Conservation (phyloP, 139 green algal species). For the Coelastrella sp. region DNA sequence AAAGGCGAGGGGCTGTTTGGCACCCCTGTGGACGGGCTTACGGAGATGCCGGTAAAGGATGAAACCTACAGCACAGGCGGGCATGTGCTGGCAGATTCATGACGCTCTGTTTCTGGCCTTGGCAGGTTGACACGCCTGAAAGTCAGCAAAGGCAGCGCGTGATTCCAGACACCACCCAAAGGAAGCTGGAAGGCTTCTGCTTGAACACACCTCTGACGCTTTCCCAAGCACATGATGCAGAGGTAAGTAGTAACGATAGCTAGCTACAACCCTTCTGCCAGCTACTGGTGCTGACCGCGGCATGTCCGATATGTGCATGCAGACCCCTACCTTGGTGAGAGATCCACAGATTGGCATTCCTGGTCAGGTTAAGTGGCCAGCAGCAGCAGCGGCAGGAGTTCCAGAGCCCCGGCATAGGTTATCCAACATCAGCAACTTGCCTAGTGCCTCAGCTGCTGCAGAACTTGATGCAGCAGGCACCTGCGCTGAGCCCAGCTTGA, state of each 20-base stretch:
- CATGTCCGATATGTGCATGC: background rate
- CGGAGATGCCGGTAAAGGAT: slow-evolving; percentile 6
- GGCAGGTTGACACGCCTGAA: slow-evolving; percentile 38
- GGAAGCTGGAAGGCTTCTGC: slow-evolving; percentile 39
- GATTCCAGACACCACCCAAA: slow-evolving; percentile 37
- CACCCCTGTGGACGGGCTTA: slow-evolving; percentile 38
- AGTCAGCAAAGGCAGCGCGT: background rate
- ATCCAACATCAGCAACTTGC: slow-evolving; percentile 47
- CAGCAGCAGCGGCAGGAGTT: background rate
- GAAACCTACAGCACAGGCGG: background rate
- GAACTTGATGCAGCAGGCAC: background rate
- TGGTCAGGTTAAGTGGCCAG: background rate
- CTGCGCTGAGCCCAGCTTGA: too few species aligned
- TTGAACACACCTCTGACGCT: slow-evolving; percentile 39
- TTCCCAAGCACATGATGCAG: background rate
- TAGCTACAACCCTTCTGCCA: too few species aligned
- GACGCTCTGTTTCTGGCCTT: background rate
- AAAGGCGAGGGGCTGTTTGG: slow-evolving; percentile 7
- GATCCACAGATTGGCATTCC: background rate
- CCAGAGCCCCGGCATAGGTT: slow-evolving; percentile 5
- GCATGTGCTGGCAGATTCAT: background rate
- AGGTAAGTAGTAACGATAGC: background rate
- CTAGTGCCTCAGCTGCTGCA: background rate
- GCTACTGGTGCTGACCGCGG: too few species aligned
- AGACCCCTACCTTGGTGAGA: slow-evolving; percentile 31